Evolutionary conservation across 2,329 filamentous ascomycete species (phyloP).

Genomic region (Salinomyces thailandicus): DNA sequence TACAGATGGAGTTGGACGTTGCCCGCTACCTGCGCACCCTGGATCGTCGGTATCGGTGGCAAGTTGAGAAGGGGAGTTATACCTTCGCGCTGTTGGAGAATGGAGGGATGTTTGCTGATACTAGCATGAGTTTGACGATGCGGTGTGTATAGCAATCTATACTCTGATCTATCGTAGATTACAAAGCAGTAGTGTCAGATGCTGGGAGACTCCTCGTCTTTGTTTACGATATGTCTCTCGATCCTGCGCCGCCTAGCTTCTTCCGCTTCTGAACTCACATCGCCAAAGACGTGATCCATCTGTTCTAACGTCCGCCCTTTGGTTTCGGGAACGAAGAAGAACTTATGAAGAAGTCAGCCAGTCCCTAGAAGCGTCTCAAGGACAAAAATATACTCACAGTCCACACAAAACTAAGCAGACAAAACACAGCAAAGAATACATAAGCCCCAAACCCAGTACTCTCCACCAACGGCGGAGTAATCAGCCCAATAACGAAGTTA

Average conservation of each 20-base stretch:
- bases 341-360: slow-evolving; percentile 17
- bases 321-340: slow-evolving; percentile 48
- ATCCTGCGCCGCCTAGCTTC: slow-evolving; percentile 18
- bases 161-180: too few species aligned
- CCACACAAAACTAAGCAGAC: slow-evolving; percentile 41
- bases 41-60: too few species aligned
- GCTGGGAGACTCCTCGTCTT: background rate
- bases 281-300: slow-evolving; percentile 22
- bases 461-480: slow-evolving; percentile 23
- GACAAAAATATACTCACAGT: slow-evolving; percentile 16
- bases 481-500: slow-evolving; percentile 47
- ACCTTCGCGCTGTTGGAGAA: too few species aligned
- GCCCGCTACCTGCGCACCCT: too few species aligned
- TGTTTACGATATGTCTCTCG: slow-evolving; percentile 12
- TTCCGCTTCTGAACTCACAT: slow-evolving; percentile 16
- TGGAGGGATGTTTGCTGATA: too few species aligned
- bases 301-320: slow-evolving; percentile 32
- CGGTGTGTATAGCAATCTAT: too few species aligned
- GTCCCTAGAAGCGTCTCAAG: background rate
- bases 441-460: slow-evolving; percentile 50
- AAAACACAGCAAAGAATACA: slow-evolving; percentile 50
- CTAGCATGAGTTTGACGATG: too few species aligned
- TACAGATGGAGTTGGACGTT: slow-evolving; percentile 31
- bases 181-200: too few species aligned
- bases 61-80: too few species aligned